Evolutionary conservation across 2,329 filamentous ascomycete genomes (phyloP).

Genomic region (Zymoseptoria brevis): DNA sequence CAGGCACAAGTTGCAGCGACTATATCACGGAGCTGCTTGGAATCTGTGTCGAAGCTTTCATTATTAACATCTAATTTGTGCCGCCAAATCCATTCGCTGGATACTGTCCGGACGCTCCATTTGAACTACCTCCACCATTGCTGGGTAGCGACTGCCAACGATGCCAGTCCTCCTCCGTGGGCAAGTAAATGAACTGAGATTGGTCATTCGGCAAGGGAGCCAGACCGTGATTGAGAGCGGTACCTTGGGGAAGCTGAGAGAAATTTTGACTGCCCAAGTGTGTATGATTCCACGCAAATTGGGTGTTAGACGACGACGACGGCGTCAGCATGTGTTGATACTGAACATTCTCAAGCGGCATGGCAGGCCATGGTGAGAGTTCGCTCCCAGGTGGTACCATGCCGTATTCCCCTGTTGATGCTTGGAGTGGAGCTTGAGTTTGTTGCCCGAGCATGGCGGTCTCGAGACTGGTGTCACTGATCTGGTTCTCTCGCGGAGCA

Average conservation of each 20-base stretch:
- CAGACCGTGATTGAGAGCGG: background rate
- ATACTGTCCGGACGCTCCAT: background rate
- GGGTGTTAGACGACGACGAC: background rate
- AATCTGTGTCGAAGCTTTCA: background rate
- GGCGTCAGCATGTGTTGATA: background rate
- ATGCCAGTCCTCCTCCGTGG: background rate
- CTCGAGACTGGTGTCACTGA: slow-evolving; percentile 8
- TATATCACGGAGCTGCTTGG: no score
- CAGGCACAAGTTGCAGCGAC: background rate
- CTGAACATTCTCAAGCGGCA: background rate
- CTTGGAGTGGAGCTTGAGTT: background rate
- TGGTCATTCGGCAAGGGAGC: background rate
- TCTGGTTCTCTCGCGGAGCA: slow-evolving; percentile 3
- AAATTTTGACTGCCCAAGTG: background rate
- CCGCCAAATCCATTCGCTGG: background rate
- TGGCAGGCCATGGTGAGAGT: slow-evolving; percentile 3
- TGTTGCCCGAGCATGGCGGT: slow-evolving; percentile 3
- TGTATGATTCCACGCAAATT: background rate
- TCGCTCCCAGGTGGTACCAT: slow-evolving; percentile 14
- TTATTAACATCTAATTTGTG: background rate
- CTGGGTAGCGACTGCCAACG: background rate
- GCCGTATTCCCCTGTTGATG: slow-evolving; percentile 8
- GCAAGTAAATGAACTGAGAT: background rate
- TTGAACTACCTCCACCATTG: background rate
- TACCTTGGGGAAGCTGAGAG: background rate